phyloP scores from a whole-genome alignment of 768 basidiomycete species.

The Rickenella mellea region DNA sequence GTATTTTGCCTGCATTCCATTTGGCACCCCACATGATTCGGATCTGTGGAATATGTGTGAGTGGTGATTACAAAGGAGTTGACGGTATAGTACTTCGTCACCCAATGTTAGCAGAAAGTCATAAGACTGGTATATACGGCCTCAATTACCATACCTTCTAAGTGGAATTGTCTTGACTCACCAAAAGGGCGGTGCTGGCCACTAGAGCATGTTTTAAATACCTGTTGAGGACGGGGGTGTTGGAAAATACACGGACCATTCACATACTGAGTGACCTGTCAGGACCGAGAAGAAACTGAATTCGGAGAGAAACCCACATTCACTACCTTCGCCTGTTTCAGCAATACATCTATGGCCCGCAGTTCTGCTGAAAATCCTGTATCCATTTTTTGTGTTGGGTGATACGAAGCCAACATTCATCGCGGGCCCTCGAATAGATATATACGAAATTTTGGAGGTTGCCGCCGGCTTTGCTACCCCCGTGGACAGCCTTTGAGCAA shows the following conservation, averaged over 20 bases:
- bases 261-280: neutral
- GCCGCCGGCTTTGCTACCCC: no score
- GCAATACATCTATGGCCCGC: no score
- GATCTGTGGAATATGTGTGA: constrained; percentile 3
- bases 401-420: no score
- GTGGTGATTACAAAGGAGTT: neutral
- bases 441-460: no score
- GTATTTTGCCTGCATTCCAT: constrained; percentile 15
- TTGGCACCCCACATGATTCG: constrained; percentile 14
- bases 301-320: neutral
- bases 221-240: neutral
- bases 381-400: no score
- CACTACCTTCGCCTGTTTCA: neutral
- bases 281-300: neutral
- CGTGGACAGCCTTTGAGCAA: no score
- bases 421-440: no score
- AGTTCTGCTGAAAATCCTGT: no score
- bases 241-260: neutral
- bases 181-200: neutral
- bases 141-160: neutral
- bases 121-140: constrained; percentile 11
- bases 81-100: constrained; percentile 6
- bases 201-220: neutral
- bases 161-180: neutral
- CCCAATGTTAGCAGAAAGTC: constrained; percentile 18